These are phyloP conservation scores for Aspergillus coremiiformis DNA, from an alignment of 495 filamentous ascomycete genomes.

Conservation along the genomic window DNA sequence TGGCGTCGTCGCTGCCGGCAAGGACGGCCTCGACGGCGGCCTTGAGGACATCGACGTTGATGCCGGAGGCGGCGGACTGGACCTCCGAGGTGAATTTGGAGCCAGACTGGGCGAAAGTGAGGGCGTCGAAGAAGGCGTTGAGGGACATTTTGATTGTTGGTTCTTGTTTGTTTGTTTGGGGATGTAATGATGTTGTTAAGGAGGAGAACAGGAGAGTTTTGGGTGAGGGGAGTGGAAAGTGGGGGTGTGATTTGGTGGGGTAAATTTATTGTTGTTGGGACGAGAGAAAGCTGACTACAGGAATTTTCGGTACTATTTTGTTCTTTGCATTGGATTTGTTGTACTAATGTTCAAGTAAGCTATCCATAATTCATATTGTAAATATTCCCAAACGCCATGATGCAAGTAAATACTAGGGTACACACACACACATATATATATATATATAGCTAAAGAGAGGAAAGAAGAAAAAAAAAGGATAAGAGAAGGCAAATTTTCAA, in stretches of 20 bases:
- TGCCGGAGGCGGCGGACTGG: conserved; percentile 21
- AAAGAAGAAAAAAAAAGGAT: conserved; percentile 5
- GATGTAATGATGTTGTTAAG: neutral
- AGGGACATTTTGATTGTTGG: conserved; percentile 24
- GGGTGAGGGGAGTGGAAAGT: neutral
- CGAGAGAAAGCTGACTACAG: no score
- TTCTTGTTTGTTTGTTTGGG: neutral
- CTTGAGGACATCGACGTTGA: conserved; percentile 26
- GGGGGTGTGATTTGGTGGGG: neutral
- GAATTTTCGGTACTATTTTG: no score
- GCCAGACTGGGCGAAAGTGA: conserved; percentile 26
- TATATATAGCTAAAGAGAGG: neutral
- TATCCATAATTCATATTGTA: neutral
- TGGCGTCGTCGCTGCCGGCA: conserved; percentile 11
- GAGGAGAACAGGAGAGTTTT: neutral
- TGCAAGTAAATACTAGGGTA: conserved; percentile 2
- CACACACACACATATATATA: neutral
- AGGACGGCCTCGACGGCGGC: conserved; percentile 26
- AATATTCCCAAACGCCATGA: conserved; percentile 8
- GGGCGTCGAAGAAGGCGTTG: conserved; percentile 25
- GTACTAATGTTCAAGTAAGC: neutral
- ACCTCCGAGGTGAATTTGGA: conserved; percentile 28
- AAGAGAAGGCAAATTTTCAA: conserved; percentile 6
- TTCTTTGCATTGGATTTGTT: no score
- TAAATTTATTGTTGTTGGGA: no score